These are phyloP conservation scores for Lactarius quietus DNA, from an alignment of 768 basidiomycete species.

Conservation along the genomic window DNA sequence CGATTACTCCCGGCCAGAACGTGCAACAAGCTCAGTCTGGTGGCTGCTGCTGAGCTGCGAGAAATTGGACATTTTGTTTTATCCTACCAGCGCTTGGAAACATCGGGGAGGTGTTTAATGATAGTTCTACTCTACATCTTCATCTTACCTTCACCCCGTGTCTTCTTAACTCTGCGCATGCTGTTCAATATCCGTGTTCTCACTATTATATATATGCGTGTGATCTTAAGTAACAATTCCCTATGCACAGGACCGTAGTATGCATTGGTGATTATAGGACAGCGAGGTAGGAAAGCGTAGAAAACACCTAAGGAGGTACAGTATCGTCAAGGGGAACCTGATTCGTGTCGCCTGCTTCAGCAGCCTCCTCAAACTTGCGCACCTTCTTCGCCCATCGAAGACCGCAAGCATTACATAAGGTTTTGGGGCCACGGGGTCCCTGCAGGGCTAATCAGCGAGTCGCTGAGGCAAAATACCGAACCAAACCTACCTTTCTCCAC, in stretches of 20 bases:
- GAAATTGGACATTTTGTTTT: conserved; percentile 25
- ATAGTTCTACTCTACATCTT: conserved; percentile 22
- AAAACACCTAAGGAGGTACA: conserved; percentile 20
- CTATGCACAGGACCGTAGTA: neutral
- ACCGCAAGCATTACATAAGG: conserved; percentile 96
- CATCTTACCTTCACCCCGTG: conserved; percentile 24
- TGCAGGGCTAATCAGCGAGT: conserved; percentile 30
- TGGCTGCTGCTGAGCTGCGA: conserved; percentile 69
- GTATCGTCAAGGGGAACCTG: conserved; percentile 24
- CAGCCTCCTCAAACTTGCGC: conserved; percentile 42
- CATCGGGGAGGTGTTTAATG: conserved; percentile 27
- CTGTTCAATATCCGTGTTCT: conserved; percentile 25
- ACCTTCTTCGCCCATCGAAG: conserved; percentile 86
- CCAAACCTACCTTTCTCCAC: conserved; percentile 74
- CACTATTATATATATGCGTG: conserved; percentile 11
- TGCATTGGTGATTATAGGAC: neutral
- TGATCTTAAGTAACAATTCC: neutral
- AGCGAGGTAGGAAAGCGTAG: neutral
- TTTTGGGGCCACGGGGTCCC: conserved; percentile 95
- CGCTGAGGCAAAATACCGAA: neutral
- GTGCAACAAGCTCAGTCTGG: conserved; percentile 71
- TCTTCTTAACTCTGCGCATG: conserved; percentile 23
- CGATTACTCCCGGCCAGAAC: conserved; percentile 80
- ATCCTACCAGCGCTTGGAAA: conserved; percentile 24
- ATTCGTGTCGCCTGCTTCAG: conserved; percentile 29